Conservation (phyloP, 257 asterid species). For the Avicennia marina region DNA sequence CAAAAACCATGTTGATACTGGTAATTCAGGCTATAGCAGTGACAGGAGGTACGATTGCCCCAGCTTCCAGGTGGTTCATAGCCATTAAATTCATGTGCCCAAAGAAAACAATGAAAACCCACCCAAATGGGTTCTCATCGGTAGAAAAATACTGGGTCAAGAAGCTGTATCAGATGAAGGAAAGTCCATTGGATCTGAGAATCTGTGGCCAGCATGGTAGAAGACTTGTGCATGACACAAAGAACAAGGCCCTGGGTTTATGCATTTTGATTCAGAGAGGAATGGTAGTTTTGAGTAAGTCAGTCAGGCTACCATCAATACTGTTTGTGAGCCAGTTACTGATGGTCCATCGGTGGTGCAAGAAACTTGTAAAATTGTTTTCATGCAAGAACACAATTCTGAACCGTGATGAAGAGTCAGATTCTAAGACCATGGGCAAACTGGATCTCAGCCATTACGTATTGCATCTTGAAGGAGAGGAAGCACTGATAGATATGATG, state of each 20-base stretch:
- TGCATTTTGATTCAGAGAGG: conserved; percentile 50
- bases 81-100: conserved; percentile 58
- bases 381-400: conserved; percentile 15
- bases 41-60: conserved; percentile 56
- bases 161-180: conserved; percentile 41
- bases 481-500: conserved; percentile 56
- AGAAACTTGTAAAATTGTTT: conserved; percentile 26
- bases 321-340: conserved; percentile 26
- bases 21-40: conserved; percentile 51
- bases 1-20: conserved; percentile 58
- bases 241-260: conserved; percentile 32
- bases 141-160: conserved; percentile 66
- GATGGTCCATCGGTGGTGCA: conserved; percentile 16
- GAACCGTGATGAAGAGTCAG: conserved; percentile 28
- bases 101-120: conserved; percentile 23
- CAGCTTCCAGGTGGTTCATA: conserved; percentile 67
- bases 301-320: conserved; percentile 46
- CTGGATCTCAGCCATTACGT: conserved; percentile 52
- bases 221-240: conserved; percentile 39
- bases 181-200: conserved; percentile 42
- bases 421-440: conserved; percentile 24
- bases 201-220: conserved; percentile 35
- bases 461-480: conserved; percentile 80
- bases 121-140: conserved; percentile 13
- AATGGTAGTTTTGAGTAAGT: conserved; percentile 56